Percentiles rank a stretch among this genome's conserved stretches.
Conservation (phyloP, 805 yeast genomes). For the Hanseniaspora opuntiae region DNA sequence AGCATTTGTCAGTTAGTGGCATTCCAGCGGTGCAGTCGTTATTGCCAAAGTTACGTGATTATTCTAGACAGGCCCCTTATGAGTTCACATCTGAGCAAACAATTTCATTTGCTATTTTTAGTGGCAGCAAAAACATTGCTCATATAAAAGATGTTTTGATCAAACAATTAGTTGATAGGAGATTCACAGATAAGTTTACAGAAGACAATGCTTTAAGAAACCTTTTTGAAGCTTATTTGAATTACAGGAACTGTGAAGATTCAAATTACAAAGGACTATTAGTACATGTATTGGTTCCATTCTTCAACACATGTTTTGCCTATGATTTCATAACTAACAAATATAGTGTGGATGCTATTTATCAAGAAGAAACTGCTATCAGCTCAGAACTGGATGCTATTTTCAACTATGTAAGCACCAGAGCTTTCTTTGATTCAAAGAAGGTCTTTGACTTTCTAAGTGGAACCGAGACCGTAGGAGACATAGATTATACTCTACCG, state of each 20-base stretch:
- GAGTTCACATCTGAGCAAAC: constrained; percentile 6
- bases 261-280: neutral
- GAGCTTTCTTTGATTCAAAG: neutral
- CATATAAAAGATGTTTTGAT: neutral
- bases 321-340: constrained; percentile 6
- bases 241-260: neutral
- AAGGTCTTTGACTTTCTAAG: neutral
- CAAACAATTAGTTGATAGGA: neutral
- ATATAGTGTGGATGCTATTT: neutral
- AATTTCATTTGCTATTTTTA: constrained; percentile 9
- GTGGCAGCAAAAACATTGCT: constrained; percentile 1
- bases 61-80: constrained; percentile 3
- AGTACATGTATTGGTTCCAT: neutral
- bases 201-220: neutral
- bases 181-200: neutral
- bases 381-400: neutral
- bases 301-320: neutral
- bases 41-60: neutral
- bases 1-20: constrained; percentile 7
- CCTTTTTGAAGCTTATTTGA: neutral
- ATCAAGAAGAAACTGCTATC: neutral
- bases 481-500: neutral
- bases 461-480: neutral
- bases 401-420: neutral
- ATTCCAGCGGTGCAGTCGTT: constrained; percentile 5